Evolutionary conservation across 805 yeast genomes (phyloP), one percentile per base, ranked within the genome.

Genomic region (Saccharomycopsis lassenensis): DNA sequence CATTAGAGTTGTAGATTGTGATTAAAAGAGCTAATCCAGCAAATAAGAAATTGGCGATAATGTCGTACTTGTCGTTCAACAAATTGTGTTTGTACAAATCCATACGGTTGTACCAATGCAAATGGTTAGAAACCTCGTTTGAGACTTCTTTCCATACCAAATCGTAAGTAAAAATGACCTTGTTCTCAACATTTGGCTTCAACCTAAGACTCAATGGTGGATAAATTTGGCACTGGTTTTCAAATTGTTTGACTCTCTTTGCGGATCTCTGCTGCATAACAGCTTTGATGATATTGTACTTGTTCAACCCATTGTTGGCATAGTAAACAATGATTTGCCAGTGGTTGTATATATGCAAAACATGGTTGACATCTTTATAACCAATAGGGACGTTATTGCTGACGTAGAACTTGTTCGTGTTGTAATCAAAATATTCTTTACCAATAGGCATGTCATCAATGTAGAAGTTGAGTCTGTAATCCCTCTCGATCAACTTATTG

Each of bases 391-490:
- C 47, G 26, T 54, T 55, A n/a, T 41, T 32, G 14, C 50, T 50
- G 8, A 54, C 41, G 33, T 53, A 54, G 25, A 48, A 53, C 25
- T 37, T 46, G 7, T 46, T 44, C 1, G 54, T 48, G 35, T 52
- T 52, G 4, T 48, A 41, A 30, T 54, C 58, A 24, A 44, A 54
- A 21, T 40, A 37, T 33, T 53, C 56, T 23, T 46, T 49, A 16
- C 58, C 57, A 7, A 54, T 46, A 14, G 57, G 57, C n/a, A 51
- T 31, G 23, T 49, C 57, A 26, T 51, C 57, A 24, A 54, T 31
- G 40, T 30, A 54, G 38, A 54, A 53, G 39, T 54, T 52, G 20
- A 51, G 36, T 26, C 51, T 46, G 39, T 54, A 54, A 29, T 54
- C 52, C 37, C 37, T 49, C 31, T 47, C 52, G 23, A 54, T 53